phyloP scores from a whole-genome alignment of 768 basidiomycete genomes.

The Xerocomellus dryophilus region DNA sequence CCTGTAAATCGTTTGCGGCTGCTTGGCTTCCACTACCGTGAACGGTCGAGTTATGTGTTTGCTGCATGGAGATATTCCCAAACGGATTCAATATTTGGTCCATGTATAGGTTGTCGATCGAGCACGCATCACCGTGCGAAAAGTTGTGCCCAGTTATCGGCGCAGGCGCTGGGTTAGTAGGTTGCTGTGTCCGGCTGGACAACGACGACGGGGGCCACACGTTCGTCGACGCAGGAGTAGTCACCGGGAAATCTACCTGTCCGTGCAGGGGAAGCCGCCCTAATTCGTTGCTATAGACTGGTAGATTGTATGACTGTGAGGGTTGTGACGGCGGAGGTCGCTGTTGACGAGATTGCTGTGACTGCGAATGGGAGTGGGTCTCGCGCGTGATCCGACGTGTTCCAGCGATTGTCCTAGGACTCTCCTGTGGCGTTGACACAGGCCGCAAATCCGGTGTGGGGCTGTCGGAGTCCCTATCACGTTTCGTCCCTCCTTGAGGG shows the following conservation, averaged over 20 bases:
- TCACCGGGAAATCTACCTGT: slow-evolving; percentile 16
- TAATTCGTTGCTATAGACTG: slow-evolving; percentile 56
- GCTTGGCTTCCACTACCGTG: neutral
- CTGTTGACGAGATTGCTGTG: slow-evolving; percentile 10
- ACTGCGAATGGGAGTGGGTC: slow-evolving; percentile 5
- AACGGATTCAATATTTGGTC: slow-evolving; percentile 16
- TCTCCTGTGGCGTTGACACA: slow-evolving; percentile 9
- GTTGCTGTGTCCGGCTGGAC: neutral
- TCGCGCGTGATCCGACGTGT: slow-evolving; percentile 35
- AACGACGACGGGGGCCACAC: slow-evolving; percentile 25
- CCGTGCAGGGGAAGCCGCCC: slow-evolving; percentile 51
- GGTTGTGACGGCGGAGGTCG: slow-evolving; percentile 9
- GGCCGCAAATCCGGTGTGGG: slow-evolving; percentile 25
- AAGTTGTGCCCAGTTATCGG: slow-evolving; percentile 2
- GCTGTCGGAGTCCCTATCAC: slow-evolving; percentile 59
- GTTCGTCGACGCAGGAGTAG: neutral
- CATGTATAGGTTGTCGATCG: slow-evolving; percentile 24
- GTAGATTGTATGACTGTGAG: slow-evolving; percentile 36
- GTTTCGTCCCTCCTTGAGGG: slow-evolving; percentile 53
- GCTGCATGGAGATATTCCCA: neutral
- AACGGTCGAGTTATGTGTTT: neutral
- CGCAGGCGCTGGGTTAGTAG: neutral
- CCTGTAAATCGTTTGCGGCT: slow-evolving; percentile 7
- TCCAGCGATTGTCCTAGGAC: slow-evolving; percentile 32
- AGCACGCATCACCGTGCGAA: slow-evolving; percentile 7